Percentiles rank a stretch among this genome's conserved stretches.
These are phyloP conservation scores for Diaporthe citriasiana DNA, from an alignment of 2,329 filamentous ascomycete genomes.

Conservation along the genomic window DNA sequence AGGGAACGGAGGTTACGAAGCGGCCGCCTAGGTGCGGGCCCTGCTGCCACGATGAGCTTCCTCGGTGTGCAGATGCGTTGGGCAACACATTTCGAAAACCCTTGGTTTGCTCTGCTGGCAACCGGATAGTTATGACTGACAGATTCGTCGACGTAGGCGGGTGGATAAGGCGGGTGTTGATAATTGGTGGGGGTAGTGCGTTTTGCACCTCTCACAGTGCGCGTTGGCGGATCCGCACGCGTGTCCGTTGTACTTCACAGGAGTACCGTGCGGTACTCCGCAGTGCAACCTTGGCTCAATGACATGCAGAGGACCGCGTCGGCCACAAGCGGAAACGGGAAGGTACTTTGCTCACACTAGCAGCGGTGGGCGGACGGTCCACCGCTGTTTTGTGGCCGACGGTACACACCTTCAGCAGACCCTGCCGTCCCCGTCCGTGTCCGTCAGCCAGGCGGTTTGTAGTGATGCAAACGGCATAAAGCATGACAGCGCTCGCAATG, in stretches of 20 bases:
- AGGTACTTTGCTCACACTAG: slow-evolving; percentile 17
- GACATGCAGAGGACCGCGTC: slow-evolving; percentile 41
- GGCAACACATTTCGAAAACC: background rate
- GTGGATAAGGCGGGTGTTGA: slow-evolving; percentile 23
- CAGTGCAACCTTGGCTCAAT: slow-evolving; percentile 40
- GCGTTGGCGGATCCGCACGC: background rate
- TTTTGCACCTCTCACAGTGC: slow-evolving; percentile 31
- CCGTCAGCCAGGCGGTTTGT: slow-evolving; percentile 6
- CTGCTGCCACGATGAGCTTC: background rate
- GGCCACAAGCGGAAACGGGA: slow-evolving; percentile 37
- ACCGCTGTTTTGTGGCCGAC: slow-evolving; percentile 38
- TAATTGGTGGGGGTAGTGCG: slow-evolving; percentile 21
- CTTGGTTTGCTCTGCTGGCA: background rate
- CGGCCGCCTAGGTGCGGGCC: background rate
- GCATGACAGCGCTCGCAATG: slow-evolving; percentile 18
- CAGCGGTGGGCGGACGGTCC: slow-evolving; percentile 26
- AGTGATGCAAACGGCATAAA: slow-evolving; percentile 10
- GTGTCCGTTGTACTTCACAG: slow-evolving; percentile 8
- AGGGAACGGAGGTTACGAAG: background rate
- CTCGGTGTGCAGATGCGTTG: slow-evolving; percentile 4
- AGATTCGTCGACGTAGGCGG: slow-evolving; percentile 8
- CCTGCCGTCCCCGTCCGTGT: slow-evolving; percentile 8
- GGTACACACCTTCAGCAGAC: slow-evolving; percentile 10
- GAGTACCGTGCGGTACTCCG: slow-evolving; percentile 34
- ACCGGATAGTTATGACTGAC: background rate